Percentiles rank a stretch among this genome's conserved stretches.
These are phyloP conservation scores for Platanthera guangdongensis DNA, from an alignment of 106 monocot species.

Conservation along the genomic window DNA sequence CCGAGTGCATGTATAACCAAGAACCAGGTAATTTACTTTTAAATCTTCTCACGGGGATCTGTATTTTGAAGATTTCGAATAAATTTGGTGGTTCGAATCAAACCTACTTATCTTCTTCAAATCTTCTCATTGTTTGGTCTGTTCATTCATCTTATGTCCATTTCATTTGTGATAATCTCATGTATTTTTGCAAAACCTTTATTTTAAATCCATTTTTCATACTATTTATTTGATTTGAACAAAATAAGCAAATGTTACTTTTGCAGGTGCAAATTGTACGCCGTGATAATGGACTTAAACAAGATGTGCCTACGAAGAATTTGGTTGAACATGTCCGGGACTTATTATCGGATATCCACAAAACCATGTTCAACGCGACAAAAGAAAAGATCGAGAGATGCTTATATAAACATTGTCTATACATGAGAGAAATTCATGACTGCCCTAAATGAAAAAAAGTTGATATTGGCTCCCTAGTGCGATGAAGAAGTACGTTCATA, in stretches of 20 bases:
- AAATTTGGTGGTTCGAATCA: not conserved
- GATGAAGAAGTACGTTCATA: slow-evolving; percentile 72
- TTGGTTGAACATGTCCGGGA: slow-evolving; percentile 62
- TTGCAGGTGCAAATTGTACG: slow-evolving; percentile 72
- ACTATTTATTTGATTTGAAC: not conserved
- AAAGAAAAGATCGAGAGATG: slow-evolving; percentile 71
- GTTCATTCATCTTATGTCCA: not conserved
- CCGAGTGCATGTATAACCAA: no score
- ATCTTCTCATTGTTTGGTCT: not conserved
- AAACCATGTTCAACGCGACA: slow-evolving; percentile 65
- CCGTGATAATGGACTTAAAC: slow-evolving; percentile 78
- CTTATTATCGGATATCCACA: slow-evolving; percentile 47
- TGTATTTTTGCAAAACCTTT: not conserved
- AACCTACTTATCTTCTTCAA: not conserved
- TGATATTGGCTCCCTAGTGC: slow-evolving; percentile 96
- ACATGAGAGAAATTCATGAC: slow-evolving; percentile 86
- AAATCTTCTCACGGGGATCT: no score
- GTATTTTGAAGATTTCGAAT: no score
- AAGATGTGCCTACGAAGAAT: slow-evolving; percentile 43
- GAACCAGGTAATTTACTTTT: no score
- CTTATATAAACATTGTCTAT: slow-evolving; percentile 45
- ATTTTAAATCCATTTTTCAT: not conserved
- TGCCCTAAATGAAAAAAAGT: slow-evolving; percentile 65
- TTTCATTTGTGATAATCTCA: not conserved
- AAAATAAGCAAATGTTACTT: not conserved